Evolutionary conservation across 2,329 filamentous ascomycete genomes (phyloP), one percentile per base, ranked within the genome.

Genomic region (Botrytis porri): DNA sequence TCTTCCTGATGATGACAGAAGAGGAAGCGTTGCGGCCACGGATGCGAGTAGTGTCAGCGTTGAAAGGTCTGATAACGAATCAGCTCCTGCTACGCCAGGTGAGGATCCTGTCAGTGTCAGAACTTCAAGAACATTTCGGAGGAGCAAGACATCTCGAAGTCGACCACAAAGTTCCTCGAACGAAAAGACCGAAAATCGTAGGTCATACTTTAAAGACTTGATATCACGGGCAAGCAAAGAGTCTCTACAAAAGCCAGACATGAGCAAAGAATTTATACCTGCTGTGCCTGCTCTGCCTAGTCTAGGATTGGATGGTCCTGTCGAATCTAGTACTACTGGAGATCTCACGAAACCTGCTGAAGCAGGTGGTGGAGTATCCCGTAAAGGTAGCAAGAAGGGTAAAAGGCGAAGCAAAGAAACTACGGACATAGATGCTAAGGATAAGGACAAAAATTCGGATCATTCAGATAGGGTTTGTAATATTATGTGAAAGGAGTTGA

Each of bases 141-240:
- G 84, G 64, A 88, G 90, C 75, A 80, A 83, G 81, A 77, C 83
- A 76, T 82, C 80, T 65, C 85, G 85, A 76, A 89, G 88, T 76
- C 85, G 89, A 20, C 87, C 89, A 7, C 82, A 82, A 29, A 90
- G 89, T 77, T 88, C 90, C 76, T 85, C 84, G 1, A 87, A 88
- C 41, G 89, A 90, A 76, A 84, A 84, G 1, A 87, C 87, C 39
- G 89, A 90, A 76, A 84, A 84, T 25, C 84, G 89, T 6, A 85
- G 89, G 72, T 89, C 87, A 77, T 57, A 69, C 35, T 88, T 90
- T 79, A 86, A 85, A 25, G 85, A 87, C 18, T 66, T 81, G 20
- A 78, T 73, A 72, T 64, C 78, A 67, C 78, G 78, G 74, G 72
- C 76, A 32, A 81, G 80, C 59, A 80, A 78, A 63, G 79, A 81